A percentile compares a stretch with the other conserved stretches of the same genome.
Conservation (phyloP, 768 basidiomycete species). For the Pleurotus salmoneostramineus region DNA sequence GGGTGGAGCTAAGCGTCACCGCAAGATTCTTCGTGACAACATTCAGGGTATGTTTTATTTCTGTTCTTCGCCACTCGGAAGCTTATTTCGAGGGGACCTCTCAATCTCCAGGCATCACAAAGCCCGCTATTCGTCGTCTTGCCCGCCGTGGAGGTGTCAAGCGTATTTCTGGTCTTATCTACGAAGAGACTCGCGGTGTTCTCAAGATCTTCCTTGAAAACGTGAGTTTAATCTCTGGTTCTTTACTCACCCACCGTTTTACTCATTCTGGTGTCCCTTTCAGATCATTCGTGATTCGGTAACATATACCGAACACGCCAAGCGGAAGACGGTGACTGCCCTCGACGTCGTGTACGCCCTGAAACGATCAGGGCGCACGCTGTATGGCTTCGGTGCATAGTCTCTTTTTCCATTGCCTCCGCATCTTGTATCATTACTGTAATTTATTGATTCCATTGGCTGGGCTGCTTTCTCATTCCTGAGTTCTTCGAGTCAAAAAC, state of each 20-base stretch:
- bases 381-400: constrained; percentile 78
- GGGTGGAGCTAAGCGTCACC: constrained; percentile 80
- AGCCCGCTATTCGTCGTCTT: constrained; percentile 82
- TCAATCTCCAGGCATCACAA: constrained; percentile 56
- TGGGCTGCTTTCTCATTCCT: neutral
- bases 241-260: neutral
- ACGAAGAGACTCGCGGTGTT: constrained; percentile 90
- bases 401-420: constrained; percentile 8
- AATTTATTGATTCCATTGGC: constrained; percentile 13
- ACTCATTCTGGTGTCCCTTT: neutral
- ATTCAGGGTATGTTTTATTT: constrained; percentile 47
- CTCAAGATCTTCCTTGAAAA: constrained; percentile 88
- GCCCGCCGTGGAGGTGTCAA: constrained; percentile 92
- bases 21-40: constrained; percentile 78
- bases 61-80: neutral
- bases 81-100: neutral
- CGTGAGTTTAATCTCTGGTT: constrained; percentile 26
- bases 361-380: constrained; percentile 69
- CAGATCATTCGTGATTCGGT: constrained; percentile 86
- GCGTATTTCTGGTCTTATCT: constrained; percentile 83
- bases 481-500: neutral
- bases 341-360: constrained; percentile 81
- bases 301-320: constrained; percentile 92
- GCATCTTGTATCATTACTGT: constrained; percentile 16
- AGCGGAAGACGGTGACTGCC: constrained; percentile 81